Evolutionary conservation across 169 alveolate species (phyloP).

Genomic region (Eimeria falciformis): DNA sequence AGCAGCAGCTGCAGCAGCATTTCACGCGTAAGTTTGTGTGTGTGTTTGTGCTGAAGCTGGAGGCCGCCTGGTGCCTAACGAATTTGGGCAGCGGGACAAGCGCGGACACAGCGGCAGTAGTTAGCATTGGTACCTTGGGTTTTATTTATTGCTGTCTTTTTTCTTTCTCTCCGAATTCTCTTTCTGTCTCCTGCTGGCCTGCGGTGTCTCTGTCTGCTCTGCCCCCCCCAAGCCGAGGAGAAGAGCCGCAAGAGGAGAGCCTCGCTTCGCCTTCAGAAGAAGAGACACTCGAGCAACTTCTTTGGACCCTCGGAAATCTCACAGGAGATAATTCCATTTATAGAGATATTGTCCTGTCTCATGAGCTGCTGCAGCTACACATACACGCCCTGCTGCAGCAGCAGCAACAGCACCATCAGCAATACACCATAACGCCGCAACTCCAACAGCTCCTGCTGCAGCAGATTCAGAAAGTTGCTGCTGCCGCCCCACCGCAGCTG

Average conservation of each 20-base stretch:
- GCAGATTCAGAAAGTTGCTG: slow-evolving; percentile 26
- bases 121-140: slow-evolving; percentile 31
- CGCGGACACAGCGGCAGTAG: slow-evolving; percentile 66
- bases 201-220: not conserved
- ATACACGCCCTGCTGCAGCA: slow-evolving; percentile 27
- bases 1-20: slow-evolving; percentile 18
- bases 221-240: not conserved
- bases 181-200: not conserved
- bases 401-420: slow-evolving; percentile 38
- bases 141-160: slow-evolving; percentile 48
- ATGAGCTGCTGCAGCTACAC: slow-evolving; percentile 53
- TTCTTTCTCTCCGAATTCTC: slow-evolving; percentile 47
- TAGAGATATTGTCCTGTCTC: slow-evolving; percentile 87
- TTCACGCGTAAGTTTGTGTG: not conserved
- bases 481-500: slow-evolving; percentile 7
- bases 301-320: slow-evolving; percentile 98
- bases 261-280: slow-evolving; percentile 74
- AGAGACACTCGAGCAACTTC: slow-evolving; percentile 97
- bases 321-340: slow-evolving; percentile 97
- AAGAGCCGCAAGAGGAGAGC: not conserved
- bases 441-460: slow-evolving; percentile 60
- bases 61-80: slow-evolving; percentile 75
- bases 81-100: slow-evolving; percentile 65
- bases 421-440: slow-evolving; percentile 18
- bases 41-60: slow-evolving; percentile 48